Evolutionary conservation across 257 asterid genomes (phyloP).

Genomic region (Ajuga chamaepitys): DNA sequence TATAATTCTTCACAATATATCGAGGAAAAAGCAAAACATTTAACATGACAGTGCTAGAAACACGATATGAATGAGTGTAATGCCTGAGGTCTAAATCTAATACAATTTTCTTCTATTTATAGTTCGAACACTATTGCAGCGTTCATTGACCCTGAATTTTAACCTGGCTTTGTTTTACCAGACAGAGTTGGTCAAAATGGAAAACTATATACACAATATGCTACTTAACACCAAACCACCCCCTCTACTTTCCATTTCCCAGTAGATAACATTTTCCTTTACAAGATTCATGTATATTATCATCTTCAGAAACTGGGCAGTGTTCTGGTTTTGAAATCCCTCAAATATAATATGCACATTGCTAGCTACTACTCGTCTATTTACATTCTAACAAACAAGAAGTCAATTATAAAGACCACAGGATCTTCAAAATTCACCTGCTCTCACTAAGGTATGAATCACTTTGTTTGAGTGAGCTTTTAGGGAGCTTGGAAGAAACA

Average conservation of each 20-base stretch:
- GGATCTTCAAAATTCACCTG: slow-evolving; percentile 37
- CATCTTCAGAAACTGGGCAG: background rate
- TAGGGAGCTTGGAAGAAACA: slow-evolving; percentile 7
- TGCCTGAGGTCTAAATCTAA: background rate
- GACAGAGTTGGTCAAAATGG: background rate
- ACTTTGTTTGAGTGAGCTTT: slow-evolving; percentile 29
- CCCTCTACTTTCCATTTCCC: background rate
- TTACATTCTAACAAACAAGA: background rate
- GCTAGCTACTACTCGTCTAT: background rate
- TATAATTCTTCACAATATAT: background rate
- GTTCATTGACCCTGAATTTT: background rate
- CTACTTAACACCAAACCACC: background rate
- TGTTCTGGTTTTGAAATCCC: background rate
- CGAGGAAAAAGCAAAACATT: background rate
- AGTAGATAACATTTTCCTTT: background rate
- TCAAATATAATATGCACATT: background rate
- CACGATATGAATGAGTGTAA: background rate
- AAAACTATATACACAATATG: background rate
- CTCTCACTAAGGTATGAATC: slow-evolving; percentile 85
- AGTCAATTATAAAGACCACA: background rate
- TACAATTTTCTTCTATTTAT: background rate
- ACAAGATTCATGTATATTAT: background rate
- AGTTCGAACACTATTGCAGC: background rate
- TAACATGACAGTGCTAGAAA: slow-evolving; percentile 1
- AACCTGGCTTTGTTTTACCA: background rate